Conservation (phyloP, 139 green algal species). For the Micractinium conductrix region DNA sequence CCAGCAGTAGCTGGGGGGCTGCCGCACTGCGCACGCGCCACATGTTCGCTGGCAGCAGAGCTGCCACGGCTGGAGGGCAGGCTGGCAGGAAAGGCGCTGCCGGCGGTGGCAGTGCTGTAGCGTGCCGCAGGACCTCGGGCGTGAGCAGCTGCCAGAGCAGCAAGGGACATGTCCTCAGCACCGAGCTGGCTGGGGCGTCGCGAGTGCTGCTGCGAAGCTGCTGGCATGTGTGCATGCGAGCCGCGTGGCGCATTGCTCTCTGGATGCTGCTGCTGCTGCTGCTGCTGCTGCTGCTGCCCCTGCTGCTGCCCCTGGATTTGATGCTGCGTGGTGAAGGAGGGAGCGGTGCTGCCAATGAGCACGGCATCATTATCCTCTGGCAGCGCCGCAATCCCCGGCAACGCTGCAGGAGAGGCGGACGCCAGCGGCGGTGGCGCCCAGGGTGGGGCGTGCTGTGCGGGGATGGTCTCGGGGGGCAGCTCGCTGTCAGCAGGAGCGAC, state of each 20-base stretch:
- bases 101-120: too few species aligned
- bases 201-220: neutral
- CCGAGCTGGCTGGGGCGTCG: neutral
- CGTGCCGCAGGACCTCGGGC: neutral
- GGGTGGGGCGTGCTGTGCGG: neutral
- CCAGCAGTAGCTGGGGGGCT: too few species aligned
- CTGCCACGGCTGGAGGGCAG: neutral
- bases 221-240: neutral
- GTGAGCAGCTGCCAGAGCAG: neutral
- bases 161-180: neutral
- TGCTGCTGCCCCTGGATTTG: neutral
- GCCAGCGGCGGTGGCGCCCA: neutral
- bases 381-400: neutral
- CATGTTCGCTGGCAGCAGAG: too few species aligned
- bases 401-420: neutral
- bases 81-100: neutral
- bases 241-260: neutral
- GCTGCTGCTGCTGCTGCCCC: neutral
- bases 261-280: neutral
- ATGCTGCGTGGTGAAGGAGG: neutral
- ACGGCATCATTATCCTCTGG: conserved; percentile 14
- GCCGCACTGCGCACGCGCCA: too few species aligned
- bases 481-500: too few species aligned
- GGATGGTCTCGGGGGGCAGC: neutral
- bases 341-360: conserved; percentile 11